Base-by-base conservation (phyloP, 352 stramenopile species). In the Phytophthora vignae region DNA sequence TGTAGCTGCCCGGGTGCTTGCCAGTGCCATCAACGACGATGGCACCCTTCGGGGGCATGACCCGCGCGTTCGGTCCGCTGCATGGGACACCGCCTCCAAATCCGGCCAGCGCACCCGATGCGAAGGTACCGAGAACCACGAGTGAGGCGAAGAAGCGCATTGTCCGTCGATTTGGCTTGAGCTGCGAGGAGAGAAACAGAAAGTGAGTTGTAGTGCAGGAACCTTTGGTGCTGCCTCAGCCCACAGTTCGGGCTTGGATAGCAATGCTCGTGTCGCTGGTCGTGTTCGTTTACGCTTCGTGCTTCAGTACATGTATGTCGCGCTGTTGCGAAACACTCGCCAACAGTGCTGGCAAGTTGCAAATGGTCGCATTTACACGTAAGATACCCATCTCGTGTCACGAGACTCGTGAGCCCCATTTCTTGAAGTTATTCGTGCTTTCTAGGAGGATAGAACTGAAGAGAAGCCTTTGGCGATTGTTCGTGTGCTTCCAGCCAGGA, bases 1-100 rank as follows among this genome's bases (percentile, higher is more conserved):
- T 60, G 54, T 55, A 74, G 60, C 53, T 74, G 14, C 60, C 53
- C 3, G 17, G 31, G 36, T 69, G 63, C 10, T 21, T 12, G 9
- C 67, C 67, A 9, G 53, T 65, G 11, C 21, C 52, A 54, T 74
- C 60, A 38, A 74, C 60, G 44, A 69, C 60, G 19, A 65, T 61
- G 10, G 67, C 60, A 10, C 21, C 60, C 0, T n/a, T 15, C 21
- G 67, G 67, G 15, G 67, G 60, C 5, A 22, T 14, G 3, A 55
- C 64, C 2, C 53, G 44, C 4, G 60, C 27, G 19, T 64, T 64
- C 2, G 60, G 67, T 38, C 67, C 67, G 31, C 7, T 67, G 21
- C 58, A 72, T 10, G 27, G 65, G 36, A 5, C 36, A 0, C 36
- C 36, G 12, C 36, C 36, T n/a, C 36, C 36, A 11, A 15, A 14